phyloP scores from a whole-genome alignment of 2,329 filamentous ascomycete species.

The Drechslerella coelobrocha region DNA sequence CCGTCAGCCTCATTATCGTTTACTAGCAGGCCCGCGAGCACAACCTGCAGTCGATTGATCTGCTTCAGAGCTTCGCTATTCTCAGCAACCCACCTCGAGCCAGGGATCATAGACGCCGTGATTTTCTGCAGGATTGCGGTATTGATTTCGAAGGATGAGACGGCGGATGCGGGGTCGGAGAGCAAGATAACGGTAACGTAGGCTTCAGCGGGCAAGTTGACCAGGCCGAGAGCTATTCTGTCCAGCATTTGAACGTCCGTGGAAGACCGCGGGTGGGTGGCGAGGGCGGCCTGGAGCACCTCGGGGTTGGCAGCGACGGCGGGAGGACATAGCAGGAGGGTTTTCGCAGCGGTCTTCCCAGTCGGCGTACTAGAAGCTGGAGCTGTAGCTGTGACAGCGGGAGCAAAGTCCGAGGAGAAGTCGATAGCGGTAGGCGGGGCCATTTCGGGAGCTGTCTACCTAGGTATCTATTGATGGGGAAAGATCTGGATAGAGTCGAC shows the following conservation, averaged over 20 bases:
- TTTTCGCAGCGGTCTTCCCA: conserved; percentile 62
- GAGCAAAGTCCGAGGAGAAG: conserved; percentile 64
- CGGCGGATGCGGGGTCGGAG: conserved; percentile 67
- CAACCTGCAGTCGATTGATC: conserved; percentile 74
- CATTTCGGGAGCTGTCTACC: conserved; percentile 57
- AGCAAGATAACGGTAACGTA: conserved; percentile 88
- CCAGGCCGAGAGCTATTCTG: conserved; percentile 80
- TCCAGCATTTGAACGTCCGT: conserved; percentile 98
- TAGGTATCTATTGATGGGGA: background rate
- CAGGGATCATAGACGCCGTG: conserved; percentile 73
- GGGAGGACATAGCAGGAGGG: conserved; percentile 85
- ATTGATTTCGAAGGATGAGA: conserved; percentile 66
- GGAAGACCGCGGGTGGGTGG: conserved; percentile 69
- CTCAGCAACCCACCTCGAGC: conserved; percentile 65
- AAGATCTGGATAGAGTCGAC: background rate
- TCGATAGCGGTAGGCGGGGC: conserved; percentile 66
- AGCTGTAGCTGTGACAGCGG: no score
- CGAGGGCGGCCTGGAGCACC: conserved; percentile 73
- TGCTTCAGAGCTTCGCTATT: conserved; percentile 32
- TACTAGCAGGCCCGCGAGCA: conserved; percentile 74
- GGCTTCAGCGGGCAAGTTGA: conserved; percentile 74
- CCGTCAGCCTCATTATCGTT: conserved; percentile 50
- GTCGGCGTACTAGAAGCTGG: conserved; percentile 24
- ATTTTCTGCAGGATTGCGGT: conserved; percentile 61
- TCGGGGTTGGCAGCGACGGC: conserved; percentile 86